Evolutionary conservation across 1,284 basidiomycete species (phyloP), one percentile per base, ranked within the genome.

Genomic region (Golubevia sp.): DNA sequence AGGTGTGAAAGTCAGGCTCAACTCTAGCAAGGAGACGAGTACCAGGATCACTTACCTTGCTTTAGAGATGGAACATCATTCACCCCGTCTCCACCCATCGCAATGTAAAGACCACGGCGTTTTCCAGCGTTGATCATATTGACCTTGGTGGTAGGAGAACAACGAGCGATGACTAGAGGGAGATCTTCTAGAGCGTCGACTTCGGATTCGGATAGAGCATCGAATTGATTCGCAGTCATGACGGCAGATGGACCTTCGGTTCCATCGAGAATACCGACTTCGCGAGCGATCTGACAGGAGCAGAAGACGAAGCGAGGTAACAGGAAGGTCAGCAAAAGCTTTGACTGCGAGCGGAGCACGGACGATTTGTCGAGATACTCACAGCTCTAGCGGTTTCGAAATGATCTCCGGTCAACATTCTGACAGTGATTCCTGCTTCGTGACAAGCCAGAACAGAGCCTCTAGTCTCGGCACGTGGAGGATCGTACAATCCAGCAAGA

Each of bases 1-100:
- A n/a, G n/a, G n/a, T n/a, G n/a, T n/a, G n/a, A n/a, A n/a, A n/a
- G n/a, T n/a, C n/a, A n/a, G n/a, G n/a, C n/a, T n/a, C n/a, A n/a
- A n/a, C n/a, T n/a, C n/a, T n/a, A n/a, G n/a, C n/a, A n/a, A n/a
- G n/a, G n/a, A n/a, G n/a, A n/a, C n/a, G n/a, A n/a, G n/a, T n/a
- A n/a, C n/a, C n/a, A n/a, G n/a, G n/a, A n/a, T n/a, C n/a, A n/a
- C n/a, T n/a, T n/a, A n/a, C n/a, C 88, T 34, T 86, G 85, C 73
- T 88, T 87, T 64, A 88, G 82, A 73, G 87, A 85, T 8, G 88
- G 88, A 4, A 86, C 86, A 73, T 88, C 88, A 76, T 91, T 91
- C 65, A 91, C 86, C 74, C 87, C 87, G 67, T 86, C 83, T 61
- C 83, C 84, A 15, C 79, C 74, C 74, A 77, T 68, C 54, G 63